phyloP scores from a whole-genome alignment of 345 rosid genomes.

The Eucalyptus cloeziana region DNA sequence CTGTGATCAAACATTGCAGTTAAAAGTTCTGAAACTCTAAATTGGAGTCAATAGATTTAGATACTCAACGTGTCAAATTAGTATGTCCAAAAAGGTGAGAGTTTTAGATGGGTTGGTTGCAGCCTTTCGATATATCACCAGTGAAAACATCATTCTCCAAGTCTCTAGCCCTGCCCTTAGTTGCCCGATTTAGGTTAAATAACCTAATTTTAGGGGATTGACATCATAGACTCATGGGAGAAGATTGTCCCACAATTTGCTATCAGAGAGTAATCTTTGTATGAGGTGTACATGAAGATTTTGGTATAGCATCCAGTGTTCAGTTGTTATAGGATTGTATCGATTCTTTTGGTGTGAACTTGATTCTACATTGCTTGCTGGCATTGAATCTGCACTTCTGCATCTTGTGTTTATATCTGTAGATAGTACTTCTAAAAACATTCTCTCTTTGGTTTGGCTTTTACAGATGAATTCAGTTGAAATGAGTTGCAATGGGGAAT shows the following conservation, averaged over 20 bases:
- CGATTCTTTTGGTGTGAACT: not conserved
- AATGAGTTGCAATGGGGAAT: slow-evolving; percentile 1
- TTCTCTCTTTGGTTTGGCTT: not conserved
- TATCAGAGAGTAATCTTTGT: not conserved
- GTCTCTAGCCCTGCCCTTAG: not conserved
- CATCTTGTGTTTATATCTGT: not conserved
- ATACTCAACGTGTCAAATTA: not conserved
- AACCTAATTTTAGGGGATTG: not conserved
- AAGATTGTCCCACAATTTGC: not conserved
- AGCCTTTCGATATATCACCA: not conserved
- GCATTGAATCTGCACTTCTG: not conserved
- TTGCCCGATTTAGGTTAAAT: not conserved
- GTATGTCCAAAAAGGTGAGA: not conserved
- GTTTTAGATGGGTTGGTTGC: not conserved
- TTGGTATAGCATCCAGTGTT: not conserved
- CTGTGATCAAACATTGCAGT: not conserved
- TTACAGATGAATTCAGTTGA: slow-evolving; percentile 28
- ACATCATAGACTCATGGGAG: not conserved
- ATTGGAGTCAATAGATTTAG: not conserved
- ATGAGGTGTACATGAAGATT: not conserved
- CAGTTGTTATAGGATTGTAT: not conserved
- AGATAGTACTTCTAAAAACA: not conserved
- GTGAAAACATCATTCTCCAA: not conserved
- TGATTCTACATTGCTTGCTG: not conserved
- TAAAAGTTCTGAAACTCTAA: not conserved